Evolutionary conservation across 1,284 basidiomycete genomes (phyloP).

Genomic region (Vanrija humicola): DNA sequence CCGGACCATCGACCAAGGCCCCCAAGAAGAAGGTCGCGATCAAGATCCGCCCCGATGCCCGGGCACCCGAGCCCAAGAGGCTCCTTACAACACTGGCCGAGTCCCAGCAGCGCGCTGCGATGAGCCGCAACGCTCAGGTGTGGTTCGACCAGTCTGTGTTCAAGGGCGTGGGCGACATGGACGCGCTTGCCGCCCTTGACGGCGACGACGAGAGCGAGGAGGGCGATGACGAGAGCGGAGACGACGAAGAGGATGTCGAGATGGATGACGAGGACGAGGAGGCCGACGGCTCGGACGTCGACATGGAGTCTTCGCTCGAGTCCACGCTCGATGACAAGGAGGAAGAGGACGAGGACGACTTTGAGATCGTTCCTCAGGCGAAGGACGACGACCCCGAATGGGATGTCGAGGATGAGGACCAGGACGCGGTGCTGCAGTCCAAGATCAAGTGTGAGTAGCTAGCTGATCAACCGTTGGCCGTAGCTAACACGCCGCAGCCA

Average conservation of each 20-base stretch:
- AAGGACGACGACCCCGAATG: constrained; percentile 63
- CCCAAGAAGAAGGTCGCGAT: constrained; percentile 19
- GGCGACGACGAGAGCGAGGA: constrained; percentile 53
- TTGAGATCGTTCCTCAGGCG: constrained; percentile 69
- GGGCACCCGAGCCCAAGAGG: constrained; percentile 40
- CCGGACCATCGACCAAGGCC: constrained; percentile 18
- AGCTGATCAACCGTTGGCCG: too few relatives aligned
- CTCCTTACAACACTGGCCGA: constrained; percentile 40
- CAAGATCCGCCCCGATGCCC: constrained; percentile 7
- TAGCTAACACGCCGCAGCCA: constrained; percentile 54
- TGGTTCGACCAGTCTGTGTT: constrained; percentile 98
- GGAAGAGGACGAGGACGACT: constrained; percentile 53
- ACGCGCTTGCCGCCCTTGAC: constrained; percentile 53
- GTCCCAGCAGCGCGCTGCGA: constrained; percentile 38
- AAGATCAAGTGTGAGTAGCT: constrained; percentile 64
- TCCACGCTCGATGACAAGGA: constrained; percentile 26
- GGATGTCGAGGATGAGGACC: constrained; percentile 74
- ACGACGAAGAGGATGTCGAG: constrained; percentile 45
- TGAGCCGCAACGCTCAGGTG: constrained; percentile 58
- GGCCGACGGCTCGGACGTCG: constrained; percentile 26
- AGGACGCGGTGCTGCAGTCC: constrained; percentile 67
- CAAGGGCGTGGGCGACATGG: constrained; percentile 62
- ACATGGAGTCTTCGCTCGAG: constrained; percentile 29
- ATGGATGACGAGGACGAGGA: constrained; percentile 42
- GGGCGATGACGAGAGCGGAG: constrained; percentile 24